phyloP scores from a whole-genome alignment of 23 red algal genomes.

The Rhodosorus marinus region DNA sequence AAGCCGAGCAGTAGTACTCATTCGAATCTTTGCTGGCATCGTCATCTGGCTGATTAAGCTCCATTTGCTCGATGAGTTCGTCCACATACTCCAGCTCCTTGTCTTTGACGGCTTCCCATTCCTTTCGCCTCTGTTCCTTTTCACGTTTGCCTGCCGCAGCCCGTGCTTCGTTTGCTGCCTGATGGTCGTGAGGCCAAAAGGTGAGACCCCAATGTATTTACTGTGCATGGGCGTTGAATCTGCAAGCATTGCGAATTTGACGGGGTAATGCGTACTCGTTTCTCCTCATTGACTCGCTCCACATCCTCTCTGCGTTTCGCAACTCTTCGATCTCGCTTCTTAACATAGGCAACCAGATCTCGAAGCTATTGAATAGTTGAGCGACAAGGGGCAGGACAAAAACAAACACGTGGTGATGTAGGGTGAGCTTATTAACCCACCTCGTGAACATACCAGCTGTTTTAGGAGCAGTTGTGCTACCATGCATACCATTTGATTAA shows the following conservation, averaged over 20 bases:
- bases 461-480: too few relatives aligned
- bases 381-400: too few relatives aligned
- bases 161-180: too few relatives aligned
- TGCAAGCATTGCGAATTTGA: too few relatives aligned
- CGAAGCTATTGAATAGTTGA: too few relatives aligned
- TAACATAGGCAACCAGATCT: constrained; percentile 78
- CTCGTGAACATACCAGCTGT: too few relatives aligned
- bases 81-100: neutral
- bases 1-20: neutral
- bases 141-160: neutral
- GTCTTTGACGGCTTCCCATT: neutral
- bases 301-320: constrained; percentile 25
- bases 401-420: too few relatives aligned
- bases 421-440: too few relatives aligned
- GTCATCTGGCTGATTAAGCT: neutral
- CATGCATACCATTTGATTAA: too few relatives aligned
- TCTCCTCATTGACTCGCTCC: constrained; percentile 14
- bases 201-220: too few relatives aligned
- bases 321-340: constrained; percentile 63
- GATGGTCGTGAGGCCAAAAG: too few relatives aligned
- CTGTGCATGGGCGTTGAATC: too few relatives aligned
- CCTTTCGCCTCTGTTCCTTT: neutral
- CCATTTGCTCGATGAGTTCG: neutral
- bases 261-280: constrained; percentile 1
- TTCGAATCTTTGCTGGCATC: neutral